These are phyloP conservation scores for Lagenidium giganteum DNA, from an alignment of 352 stramenopile genomes.

Conservation along the genomic window DNA sequence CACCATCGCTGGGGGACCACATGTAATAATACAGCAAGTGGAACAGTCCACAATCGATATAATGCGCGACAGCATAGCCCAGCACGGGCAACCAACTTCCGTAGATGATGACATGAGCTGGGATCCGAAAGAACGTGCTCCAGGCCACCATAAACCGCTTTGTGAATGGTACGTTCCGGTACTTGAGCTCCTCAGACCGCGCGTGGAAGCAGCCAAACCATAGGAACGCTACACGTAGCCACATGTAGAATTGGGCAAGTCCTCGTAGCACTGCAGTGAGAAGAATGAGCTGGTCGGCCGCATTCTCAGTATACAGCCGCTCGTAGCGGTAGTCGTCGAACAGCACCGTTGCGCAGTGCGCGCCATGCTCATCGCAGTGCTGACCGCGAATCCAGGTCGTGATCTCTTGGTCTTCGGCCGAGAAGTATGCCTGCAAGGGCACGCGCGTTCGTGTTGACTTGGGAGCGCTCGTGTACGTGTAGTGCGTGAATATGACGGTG, in stretches of 20 bases:
- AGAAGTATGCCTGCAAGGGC: too few relatives aligned
- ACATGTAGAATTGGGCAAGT: slow-evolving; percentile 38
- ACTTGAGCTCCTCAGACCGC: not conserved
- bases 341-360: slow-evolving; percentile 25
- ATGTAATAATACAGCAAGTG: too few relatives aligned
- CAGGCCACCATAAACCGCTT: not conserved
- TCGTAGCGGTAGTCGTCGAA: slow-evolving; percentile 56
- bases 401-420: slow-evolving; percentile 20
- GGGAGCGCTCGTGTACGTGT: slow-evolving; percentile 2
- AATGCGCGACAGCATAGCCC: slow-evolving; percentile 27
- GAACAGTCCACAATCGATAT: slow-evolving; percentile 35
- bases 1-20: slow-evolving; percentile 12
- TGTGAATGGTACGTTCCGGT: not conserved
- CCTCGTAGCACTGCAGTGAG: slow-evolving; percentile 24
- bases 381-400: slow-evolving; percentile 20
- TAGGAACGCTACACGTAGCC: slow-evolving; percentile 31
- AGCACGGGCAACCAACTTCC: slow-evolving; percentile 31
- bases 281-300: slow-evolving; percentile 25
- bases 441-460: too few relatives aligned
- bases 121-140: slow-evolving; percentile 28
- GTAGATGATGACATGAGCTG: slow-evolving; percentile 52
- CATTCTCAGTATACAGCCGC: slow-evolving; percentile 24
- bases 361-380: not conserved
- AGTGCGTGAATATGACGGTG: slow-evolving; percentile 10
- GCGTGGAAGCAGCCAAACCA: slow-evolving; percentile 18